These are phyloP conservation scores for Ganoderma lucidum DNA, from an alignment of 1,284 basidiomycete genomes.

Conservation along the genomic window DNA sequence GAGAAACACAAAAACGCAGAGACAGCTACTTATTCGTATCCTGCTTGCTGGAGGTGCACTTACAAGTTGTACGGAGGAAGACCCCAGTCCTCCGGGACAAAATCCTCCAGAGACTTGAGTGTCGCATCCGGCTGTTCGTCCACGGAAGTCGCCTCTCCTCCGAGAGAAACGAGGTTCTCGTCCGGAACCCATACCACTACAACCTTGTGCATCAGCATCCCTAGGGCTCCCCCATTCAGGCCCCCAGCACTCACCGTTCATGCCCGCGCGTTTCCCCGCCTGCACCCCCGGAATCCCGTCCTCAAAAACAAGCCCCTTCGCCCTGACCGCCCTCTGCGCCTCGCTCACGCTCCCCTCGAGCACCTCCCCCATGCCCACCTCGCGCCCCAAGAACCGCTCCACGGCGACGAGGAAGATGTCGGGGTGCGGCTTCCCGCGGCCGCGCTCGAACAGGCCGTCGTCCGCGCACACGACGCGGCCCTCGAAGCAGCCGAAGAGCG, in stretches of 20 bases:
- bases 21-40: neutral
- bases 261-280: conserved; percentile 80
- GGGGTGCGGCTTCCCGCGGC: conserved; percentile 71
- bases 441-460: conserved; percentile 53
- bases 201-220: conserved; percentile 1
- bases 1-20: neutral
- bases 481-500: conserved; percentile 64
- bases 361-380: conserved; percentile 59
- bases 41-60: neutral
- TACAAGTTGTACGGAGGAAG: conserved; percentile 63
- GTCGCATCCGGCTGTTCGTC: conserved; percentile 23
- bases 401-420: conserved; percentile 81
- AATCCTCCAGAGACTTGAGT: conserved; percentile 63
- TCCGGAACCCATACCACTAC: conserved; percentile 85
- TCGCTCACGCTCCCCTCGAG: conserved; percentile 42
- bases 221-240: neutral
- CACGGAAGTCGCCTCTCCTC: conserved; percentile 45
- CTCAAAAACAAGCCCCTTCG: conserved; percentile 77
- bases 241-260: conserved; percentile 66
- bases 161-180: conserved; percentile 55
- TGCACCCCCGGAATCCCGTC: conserved; percentile 77
- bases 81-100: conserved; percentile 79
- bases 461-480: conserved; percentile 74
- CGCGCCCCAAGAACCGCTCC: conserved; percentile 56
- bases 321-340: conserved; percentile 56